A percentile compares a stretch with the other conserved stretches of the same genome.
Evolutionary conservation across 805 yeast species (phyloP).

Genomic region (Saturnispora sekii): DNA sequence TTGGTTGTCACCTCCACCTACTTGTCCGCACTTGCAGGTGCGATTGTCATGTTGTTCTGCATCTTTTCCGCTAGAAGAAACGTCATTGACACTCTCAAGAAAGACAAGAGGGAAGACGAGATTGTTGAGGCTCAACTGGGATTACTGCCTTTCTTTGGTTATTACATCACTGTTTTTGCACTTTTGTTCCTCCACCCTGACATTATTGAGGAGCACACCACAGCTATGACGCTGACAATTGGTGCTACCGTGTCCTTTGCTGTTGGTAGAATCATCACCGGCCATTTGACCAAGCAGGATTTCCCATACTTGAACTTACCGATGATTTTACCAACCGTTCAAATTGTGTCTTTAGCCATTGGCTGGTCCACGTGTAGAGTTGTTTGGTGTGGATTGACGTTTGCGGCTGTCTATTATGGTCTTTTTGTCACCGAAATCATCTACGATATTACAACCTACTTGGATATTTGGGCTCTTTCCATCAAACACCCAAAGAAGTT

Average conservation of each 20-base stretch:
- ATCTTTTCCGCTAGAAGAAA: constrained; percentile 57
- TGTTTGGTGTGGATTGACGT: constrained; percentile 57
- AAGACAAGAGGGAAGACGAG: constrained; percentile 31
- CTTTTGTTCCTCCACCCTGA: constrained; percentile 44
- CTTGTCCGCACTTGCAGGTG: constrained; percentile 42
- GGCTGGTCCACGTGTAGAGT: constrained; percentile 22
- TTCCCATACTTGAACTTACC: constrained; percentile 72
- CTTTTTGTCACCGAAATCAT: constrained; percentile 71
- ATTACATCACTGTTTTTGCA: constrained; percentile 38
- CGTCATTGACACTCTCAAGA: constrained; percentile 38
- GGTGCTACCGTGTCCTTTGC: constrained; percentile 71
- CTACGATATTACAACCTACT: constrained; percentile 64
- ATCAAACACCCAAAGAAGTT: constrained; percentile 66
- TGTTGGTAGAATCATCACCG: constrained; percentile 86
- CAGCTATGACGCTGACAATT: constrained; percentile 57
- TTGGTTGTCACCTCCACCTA: constrained; percentile 25
- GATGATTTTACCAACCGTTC: constrained; percentile 50
- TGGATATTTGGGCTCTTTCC: constrained; percentile 78
- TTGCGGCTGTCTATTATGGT: constrained; percentile 58
- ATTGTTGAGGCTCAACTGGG: constrained; percentile 8
- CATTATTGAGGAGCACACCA: constrained; percentile 33
- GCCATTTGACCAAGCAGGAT: constrained; percentile 70
- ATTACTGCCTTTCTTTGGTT: constrained; percentile 57
- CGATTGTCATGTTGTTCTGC: constrained; percentile 50
- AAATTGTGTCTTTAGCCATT: constrained; percentile 31